These are phyloP conservation scores for Isatis tinctoria DNA, from an alignment of 345 rosid species.

Conservation along the genomic window DNA sequence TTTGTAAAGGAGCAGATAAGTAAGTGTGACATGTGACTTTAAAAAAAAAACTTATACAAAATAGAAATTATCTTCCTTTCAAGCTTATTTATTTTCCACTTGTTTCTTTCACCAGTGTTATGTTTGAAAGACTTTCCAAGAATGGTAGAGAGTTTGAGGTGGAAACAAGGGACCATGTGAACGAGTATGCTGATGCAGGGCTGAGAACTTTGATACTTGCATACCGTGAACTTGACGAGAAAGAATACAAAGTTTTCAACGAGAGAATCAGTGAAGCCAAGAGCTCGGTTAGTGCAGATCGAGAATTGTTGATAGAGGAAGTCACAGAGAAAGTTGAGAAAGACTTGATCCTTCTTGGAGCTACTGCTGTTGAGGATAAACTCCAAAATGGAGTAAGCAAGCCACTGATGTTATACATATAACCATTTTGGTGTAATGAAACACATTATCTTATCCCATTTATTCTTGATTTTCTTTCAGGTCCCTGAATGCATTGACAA, in stretches of 20 bases:
- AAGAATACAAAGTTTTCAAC: conserved; percentile 53
- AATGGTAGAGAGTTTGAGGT: conserved; percentile 58
- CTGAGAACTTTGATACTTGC: conserved; percentile 82
- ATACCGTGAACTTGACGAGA: conserved; percentile 71
- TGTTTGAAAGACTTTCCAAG: conserved; percentile 78
- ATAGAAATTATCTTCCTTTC: background rate
- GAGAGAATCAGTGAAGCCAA: conserved; percentile 61
- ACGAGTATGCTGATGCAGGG: conserved; percentile 93
- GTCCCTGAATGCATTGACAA: conserved; percentile 97
- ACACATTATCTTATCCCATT: background rate
- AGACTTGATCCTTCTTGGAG: conserved; percentile 82
- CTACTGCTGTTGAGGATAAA: conserved; percentile 97
- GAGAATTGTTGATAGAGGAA: conserved; percentile 63
- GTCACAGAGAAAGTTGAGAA: conserved; percentile 64
- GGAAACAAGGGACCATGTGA: conserved; percentile 68
- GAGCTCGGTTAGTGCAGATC: conserved; percentile 64
- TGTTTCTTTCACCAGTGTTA: conserved; percentile 48
- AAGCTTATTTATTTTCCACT: background rate
- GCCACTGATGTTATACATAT: background rate
- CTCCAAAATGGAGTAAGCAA: conserved; percentile 88
- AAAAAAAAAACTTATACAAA: background rate
- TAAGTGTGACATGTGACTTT: conserved; percentile 20
- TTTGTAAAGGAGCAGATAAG: conserved; percentile 97
- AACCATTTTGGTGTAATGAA: background rate
- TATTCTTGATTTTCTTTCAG: conserved; percentile 30